phyloP scores from a whole-genome alignment of 139 green algal species.

The Tetradesmus lagerheimii region DNA sequence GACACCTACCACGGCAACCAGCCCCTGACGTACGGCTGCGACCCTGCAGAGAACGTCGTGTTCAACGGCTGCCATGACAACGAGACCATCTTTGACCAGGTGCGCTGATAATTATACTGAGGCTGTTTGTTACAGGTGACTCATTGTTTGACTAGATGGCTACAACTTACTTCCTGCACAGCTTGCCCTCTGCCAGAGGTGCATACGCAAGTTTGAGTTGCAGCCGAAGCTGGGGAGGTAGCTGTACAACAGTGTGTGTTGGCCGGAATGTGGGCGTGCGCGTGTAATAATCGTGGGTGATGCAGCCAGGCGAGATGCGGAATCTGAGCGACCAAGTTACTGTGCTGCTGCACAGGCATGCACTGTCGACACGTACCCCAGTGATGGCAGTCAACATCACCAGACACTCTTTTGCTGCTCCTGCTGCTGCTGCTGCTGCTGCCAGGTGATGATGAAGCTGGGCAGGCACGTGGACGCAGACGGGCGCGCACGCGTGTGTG shows the following conservation, averaged over 20 bases:
- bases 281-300: too few species aligned
- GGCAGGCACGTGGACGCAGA: constrained; percentile 55
- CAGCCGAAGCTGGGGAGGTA: not conserved
- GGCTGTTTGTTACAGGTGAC: too few species aligned
- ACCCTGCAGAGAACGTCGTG: constrained; percentile 82
- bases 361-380: too few species aligned
- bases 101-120: constrained; percentile 28
- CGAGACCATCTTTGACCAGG: constrained; percentile 89
- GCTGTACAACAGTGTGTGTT: not conserved
- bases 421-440: constrained; percentile 17
- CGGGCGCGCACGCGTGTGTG: constrained; percentile 71
- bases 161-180: too few species aligned
- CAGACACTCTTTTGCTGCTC: not conserved
- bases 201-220: not conserved
- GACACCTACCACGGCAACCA: constrained; percentile 50
- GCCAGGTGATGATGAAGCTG: constrained; percentile 70
- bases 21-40: constrained; percentile 70
- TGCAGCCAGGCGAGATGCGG: too few species aligned
- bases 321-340: too few species aligned
- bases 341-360: too few species aligned
- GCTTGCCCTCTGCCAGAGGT: not conserved
- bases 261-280: too few species aligned
- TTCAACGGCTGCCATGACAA: constrained; percentile 95
- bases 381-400: not conserved
- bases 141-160: not conserved